phyloP scores from a whole-genome alignment of 2,329 filamentous ascomycete genomes.

The Endocalyx cinctus region DNA sequence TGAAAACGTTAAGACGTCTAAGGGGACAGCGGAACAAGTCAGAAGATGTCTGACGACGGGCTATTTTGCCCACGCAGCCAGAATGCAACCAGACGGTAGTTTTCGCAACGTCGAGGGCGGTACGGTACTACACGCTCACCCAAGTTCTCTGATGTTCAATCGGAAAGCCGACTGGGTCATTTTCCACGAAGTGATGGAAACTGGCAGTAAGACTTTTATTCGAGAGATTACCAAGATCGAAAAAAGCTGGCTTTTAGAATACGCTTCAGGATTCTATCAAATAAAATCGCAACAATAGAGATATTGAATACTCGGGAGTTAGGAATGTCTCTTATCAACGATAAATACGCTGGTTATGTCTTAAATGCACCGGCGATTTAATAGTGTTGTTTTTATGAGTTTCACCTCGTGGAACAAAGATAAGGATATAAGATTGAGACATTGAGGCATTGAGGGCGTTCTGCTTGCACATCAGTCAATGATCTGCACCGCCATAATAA shows the following conservation, averaged over 20 bases:
- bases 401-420: no score
- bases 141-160: conserved; percentile 92
- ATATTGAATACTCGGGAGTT: background rate
- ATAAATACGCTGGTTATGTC: no score
- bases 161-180: conserved; percentile 95
- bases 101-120: conserved; percentile 82
- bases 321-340: background rate
- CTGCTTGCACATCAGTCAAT: no score
- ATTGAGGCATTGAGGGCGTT: no score
- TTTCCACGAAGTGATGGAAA: conserved; percentile 91
- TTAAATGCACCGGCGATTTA: no score
- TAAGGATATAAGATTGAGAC: background rate
- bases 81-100: conserved; percentile 89
- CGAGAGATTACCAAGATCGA: conserved; percentile 90
- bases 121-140: conserved; percentile 78
- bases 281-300: conserved; percentile 34
- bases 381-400: no score
- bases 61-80: conserved; percentile 89
- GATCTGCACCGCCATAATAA: no score
- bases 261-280: conserved; percentile 78
- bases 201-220: conserved; percentile 81
- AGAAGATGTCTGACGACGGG: conserved; percentile 80
- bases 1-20: conserved; percentile 50
- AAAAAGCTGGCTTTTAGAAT: conserved; percentile 86
- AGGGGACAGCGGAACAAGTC: conserved; percentile 73